Percentiles rank a stretch among this genome's conserved stretches.
Conservation (phyloP, 2,329 filamentous ascomycete genomes). For the Kalaharituber pfeilii region DNA sequence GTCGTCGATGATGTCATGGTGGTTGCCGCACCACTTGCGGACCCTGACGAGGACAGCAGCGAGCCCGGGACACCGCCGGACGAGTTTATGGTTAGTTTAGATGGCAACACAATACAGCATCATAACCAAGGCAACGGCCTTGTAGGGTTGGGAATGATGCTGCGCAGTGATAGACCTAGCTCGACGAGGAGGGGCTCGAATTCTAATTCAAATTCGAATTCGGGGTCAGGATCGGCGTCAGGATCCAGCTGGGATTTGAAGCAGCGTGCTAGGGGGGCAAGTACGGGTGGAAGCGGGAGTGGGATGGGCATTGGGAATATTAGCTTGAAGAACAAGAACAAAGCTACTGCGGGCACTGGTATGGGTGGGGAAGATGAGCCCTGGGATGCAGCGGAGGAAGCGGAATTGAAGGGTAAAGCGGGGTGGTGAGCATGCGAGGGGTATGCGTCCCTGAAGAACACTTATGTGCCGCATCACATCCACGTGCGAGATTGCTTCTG, state of each 20-base stretch:
- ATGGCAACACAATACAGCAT: constrained; percentile 1
- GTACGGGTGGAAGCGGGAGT: not conserved
- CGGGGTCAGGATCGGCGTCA: not conserved
- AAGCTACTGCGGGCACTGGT: not conserved
- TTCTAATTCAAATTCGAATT: not conserved
- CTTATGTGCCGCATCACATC: too few species aligned
- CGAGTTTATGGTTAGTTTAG: constrained; percentile 15
- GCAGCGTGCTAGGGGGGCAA: not conserved
- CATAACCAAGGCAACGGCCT: not conserved
- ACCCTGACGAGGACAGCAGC: constrained; percentile 3
- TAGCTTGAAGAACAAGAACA: constrained; percentile 8
- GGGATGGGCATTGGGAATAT: constrained; percentile 2
- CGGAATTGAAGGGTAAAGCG: constrained; percentile 17
- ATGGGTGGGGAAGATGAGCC: constrained; percentile 7
- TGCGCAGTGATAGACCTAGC: not conserved
- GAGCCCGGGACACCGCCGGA: constrained; percentile 1
- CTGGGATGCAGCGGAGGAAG: constrained; percentile 18
- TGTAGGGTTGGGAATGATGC: not conserved
- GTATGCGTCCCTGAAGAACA: too few species aligned
- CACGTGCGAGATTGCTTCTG: too few species aligned
- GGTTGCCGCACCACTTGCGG: constrained; percentile 15
- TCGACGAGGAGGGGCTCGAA: not conserved
- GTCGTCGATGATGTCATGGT: constrained; percentile 13
- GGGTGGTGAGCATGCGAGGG: constrained; percentile 12
- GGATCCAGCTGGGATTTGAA: not conserved